Conservation (phyloP, 2,329 filamentous ascomycete genomes). For the Phaeoacremonium minimum region DNA sequence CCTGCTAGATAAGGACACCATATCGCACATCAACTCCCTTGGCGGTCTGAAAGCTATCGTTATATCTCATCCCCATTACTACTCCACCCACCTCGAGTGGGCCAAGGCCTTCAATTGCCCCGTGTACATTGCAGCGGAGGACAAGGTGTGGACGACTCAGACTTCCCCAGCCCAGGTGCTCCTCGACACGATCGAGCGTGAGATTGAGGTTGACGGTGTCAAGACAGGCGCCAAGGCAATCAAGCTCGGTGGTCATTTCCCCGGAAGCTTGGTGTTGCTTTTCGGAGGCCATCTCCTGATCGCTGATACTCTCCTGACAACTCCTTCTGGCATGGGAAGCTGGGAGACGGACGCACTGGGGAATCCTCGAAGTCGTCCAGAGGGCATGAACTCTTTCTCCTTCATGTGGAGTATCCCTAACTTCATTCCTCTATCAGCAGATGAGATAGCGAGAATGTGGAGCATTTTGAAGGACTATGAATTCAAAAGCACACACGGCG, state of each 20-base stretch:
- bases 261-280: conserved; percentile 65
- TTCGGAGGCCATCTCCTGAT: conserved; percentile 62
- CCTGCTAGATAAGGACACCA: conserved; percentile 61
- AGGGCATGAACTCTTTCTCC: conserved; percentile 49
- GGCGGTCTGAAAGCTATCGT: conserved; percentile 69
- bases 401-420: conserved; percentile 80
- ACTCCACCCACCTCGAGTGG: conserved; percentile 73
- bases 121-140: conserved; percentile 64
- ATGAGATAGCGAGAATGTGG: conserved; percentile 67
- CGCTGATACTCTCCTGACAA: conserved; percentile 73
- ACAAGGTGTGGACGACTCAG: conserved; percentile 58
- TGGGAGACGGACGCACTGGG: conserved; percentile 40
- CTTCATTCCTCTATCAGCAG: conserved; percentile 64
- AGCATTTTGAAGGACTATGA: conserved; percentile 54
- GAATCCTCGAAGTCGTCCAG: conserved; percentile 27
- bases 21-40: conserved; percentile 49
- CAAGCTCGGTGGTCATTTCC: conserved; percentile 76
- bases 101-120: conserved; percentile 63
- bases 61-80: conserved; percentile 81
- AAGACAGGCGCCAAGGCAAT: conserved; percentile 53
- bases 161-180: conserved; percentile 37
- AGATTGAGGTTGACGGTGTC: conserved; percentile 29
- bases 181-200: conserved; percentile 33
- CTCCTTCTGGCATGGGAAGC: conserved; percentile 50
- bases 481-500: conserved; percentile 64